These are phyloP conservation scores for Thalia dealbata DNA, from an alignment of 176 grass and related monocot species.

Conservation along the genomic window DNA sequence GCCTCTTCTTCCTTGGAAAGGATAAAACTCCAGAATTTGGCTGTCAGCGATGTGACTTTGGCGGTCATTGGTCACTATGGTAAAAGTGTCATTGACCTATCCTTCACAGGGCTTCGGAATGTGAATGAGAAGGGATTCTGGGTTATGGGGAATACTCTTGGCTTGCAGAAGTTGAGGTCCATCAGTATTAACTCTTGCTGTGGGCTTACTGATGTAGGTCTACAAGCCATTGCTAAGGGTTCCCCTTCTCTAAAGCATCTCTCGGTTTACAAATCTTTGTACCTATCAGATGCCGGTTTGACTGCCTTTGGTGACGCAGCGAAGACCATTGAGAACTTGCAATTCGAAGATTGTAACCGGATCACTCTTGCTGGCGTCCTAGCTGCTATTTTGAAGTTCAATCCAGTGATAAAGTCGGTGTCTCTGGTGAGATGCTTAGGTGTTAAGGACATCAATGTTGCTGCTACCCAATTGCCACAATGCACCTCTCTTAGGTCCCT, in stretches of 20 bases:
- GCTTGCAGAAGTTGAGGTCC: conserved; percentile 70
- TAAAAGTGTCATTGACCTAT: conserved; percentile 54
- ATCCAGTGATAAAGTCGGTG: conserved; percentile 50
- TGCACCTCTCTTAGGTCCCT: conserved; percentile 55
- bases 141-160: conserved; percentile 94
- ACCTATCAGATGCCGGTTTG: conserved; percentile 59
- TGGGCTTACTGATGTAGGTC: conserved; percentile 61
- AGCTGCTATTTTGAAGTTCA: conserved; percentile 49
- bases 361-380: conserved; percentile 66
- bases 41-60: conserved; percentile 65
- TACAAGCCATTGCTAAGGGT: conserved; percentile 61
- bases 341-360: conserved; percentile 71
- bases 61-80: conserved; percentile 78
- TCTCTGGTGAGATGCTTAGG: conserved; percentile 67
- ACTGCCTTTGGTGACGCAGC: conserved; percentile 55
- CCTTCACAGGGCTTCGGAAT: conserved; percentile 35
- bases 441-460: conserved; percentile 60
- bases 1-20: conserved; percentile 42
- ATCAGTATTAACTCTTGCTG: conserved; percentile 51
- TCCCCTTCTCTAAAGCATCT: conserved; percentile 63
- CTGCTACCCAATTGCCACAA: conserved; percentile 45
- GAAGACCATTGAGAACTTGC: conserved; percentile 44
- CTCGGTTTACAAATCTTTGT: conserved; percentile 55
- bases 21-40: conserved; percentile 66
- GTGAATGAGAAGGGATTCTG: conserved; percentile 89